Conservation (phyloP, 306 rosid species). For the Oxytropis ochrocephala region DNA sequence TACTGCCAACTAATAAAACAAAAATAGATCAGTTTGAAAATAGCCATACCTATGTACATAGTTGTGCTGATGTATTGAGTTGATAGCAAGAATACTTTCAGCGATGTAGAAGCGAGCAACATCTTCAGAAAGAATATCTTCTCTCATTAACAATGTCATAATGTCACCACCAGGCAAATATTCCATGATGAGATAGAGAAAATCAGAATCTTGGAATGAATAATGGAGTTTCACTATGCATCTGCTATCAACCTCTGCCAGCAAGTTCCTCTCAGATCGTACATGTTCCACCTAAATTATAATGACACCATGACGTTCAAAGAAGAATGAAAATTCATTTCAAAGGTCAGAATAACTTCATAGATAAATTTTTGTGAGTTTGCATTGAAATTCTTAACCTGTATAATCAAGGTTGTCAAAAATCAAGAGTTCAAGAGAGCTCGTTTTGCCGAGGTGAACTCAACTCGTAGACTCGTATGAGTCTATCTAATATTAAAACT, state of each 20-base stretch:
- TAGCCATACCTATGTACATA: constrained; percentile 79
- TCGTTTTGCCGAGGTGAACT: no score
- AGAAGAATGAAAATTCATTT: not conserved
- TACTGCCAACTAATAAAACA: not conserved
- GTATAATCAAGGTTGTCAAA: no score
- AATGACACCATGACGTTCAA: constrained; percentile 1
- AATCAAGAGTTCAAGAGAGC: no score
- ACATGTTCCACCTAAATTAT: constrained; percentile 89
- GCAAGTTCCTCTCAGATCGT: constrained; percentile 97
- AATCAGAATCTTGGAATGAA: constrained; percentile 97
- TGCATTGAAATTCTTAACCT: constrained; percentile 3
- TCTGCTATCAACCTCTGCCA: constrained; percentile 99
- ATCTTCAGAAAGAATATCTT: constrained; percentile 89
- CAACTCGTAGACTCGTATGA: no score
- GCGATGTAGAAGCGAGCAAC: constrained; percentile 93
- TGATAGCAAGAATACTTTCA: constrained; percentile 94
- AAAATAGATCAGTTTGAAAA: constrained; percentile 6
- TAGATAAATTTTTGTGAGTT: not conserved
- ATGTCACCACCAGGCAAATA: constrained; percentile 99
- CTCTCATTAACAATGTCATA: constrained; percentile 97
- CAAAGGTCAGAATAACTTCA: not conserved
- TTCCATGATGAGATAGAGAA: constrained; percentile 96
- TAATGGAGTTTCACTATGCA: constrained; percentile 93
- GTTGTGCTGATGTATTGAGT: constrained; percentile 93
- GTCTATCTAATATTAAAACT: no score